Base-by-base conservation (phyloP, 345 rosid genomes). In the Lepidium didymum region DNA sequence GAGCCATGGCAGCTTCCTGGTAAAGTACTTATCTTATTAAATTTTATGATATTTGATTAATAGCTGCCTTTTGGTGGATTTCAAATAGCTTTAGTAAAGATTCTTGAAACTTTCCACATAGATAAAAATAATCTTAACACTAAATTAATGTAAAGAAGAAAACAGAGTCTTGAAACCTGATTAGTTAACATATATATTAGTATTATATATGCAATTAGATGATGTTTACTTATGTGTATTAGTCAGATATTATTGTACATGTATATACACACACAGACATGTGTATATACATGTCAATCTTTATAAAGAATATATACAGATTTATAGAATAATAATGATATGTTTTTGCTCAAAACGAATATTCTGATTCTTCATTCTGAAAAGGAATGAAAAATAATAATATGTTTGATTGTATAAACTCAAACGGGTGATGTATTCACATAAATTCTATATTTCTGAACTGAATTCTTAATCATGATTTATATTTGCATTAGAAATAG, bases 1-100 rank as follows among this genome's bases (percentile, higher is more conserved):
- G 99, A 94, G 82, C 99, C 99, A 70, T 94, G 99, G 99, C 96
- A 94, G 74, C 99, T 94, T 73, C 99, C 99, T 14, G 99, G 99
- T 94, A 74, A 6, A 10, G 14, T 19, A 43, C 8, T 34, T 2
- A 33, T 58, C 23, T 34, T 19, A 7, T 9, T 19, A 19, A 1
- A 33, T n/a, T 29, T 27, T 33, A 34, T 74, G 16, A 31, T 10
- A 40, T 75, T 36, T 11, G 35, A 7, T 54, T 43, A 43, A n/a
- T n/a, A n/a, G n/a, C 33, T 55, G 43, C 27, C 19, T 44, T 71
- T 53, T 43, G 50, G 25, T 71, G 64, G 57, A 51, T 14, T 58
- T 42, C 29, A 65, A 41, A 14, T 23, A 42, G 67, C 21, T 41
- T 73, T 73, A 7, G 41, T 50, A 42, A 43, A 66, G 62, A 41